A percentile compares a stretch with the other conserved stretches of the same genome.
Conservation (phyloP, 495 filamentous ascomycete species). For the Talaromyces nanjingensis region DNA sequence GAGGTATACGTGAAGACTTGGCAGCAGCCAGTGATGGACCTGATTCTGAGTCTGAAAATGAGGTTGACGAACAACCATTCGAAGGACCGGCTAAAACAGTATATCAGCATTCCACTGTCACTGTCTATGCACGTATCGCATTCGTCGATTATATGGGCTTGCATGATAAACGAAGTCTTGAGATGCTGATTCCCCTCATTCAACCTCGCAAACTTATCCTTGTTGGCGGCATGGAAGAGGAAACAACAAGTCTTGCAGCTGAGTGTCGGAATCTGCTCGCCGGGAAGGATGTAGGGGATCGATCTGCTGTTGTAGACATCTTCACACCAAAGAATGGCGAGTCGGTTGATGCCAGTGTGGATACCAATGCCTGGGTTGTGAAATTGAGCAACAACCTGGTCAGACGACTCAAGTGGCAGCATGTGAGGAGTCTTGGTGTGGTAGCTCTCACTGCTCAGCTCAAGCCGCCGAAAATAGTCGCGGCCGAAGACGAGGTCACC, state of each 20-base stretch:
- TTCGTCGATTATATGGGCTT: slow-evolving; percentile 89
- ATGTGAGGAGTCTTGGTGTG: slow-evolving; percentile 79
- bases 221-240: slow-evolving; percentile 67
- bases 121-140: slow-evolving; percentile 65
- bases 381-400: slow-evolving; percentile 79
- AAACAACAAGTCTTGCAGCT: slow-evolving; percentile 67
- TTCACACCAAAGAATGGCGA: slow-evolving; percentile 71
- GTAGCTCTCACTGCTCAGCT: slow-evolving; percentile 75
- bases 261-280: slow-evolving; percentile 74
- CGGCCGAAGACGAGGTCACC: slow-evolving; percentile 27
- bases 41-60: slow-evolving; percentile 39
- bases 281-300: slow-evolving; percentile 37
- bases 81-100: slow-evolving; percentile 70
- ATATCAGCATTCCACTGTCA: slow-evolving; percentile 50
- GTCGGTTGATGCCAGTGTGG: slow-evolving; percentile 81
- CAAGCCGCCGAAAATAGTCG: slow-evolving; percentile 22
- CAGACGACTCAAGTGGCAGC: slow-evolving; percentile 86
- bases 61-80: slow-evolving; percentile 39
- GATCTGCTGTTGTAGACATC: slow-evolving; percentile 41
- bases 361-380: slow-evolving; percentile 95
- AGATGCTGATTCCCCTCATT: slow-evolving; percentile 92
- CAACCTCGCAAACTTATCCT: slow-evolving; percentile 90
- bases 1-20: slow-evolving; percentile 32
- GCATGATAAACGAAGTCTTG: slow-evolving; percentile 85
- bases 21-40: slow-evolving; percentile 38